Conservation (phyloP, 805 yeast genomes). For the Metschnikowia kunwiensis region DNA sequence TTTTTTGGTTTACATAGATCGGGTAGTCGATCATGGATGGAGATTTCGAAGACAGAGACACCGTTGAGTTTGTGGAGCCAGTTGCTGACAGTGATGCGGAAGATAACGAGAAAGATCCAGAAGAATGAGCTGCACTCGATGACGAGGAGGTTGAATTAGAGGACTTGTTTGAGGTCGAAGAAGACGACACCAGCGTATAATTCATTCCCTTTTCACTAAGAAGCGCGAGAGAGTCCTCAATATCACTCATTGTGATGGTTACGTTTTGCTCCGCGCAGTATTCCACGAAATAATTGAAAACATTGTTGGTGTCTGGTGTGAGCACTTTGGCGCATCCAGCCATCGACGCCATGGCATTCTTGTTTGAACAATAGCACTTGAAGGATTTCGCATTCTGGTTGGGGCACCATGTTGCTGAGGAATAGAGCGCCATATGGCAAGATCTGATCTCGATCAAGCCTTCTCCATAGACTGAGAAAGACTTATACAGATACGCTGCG, state of each 20-base stretch:
- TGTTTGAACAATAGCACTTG: conserved; percentile 6
- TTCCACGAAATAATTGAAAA: neutral
- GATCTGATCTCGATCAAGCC: conserved; percentile 3
- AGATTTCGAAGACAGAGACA: neutral
- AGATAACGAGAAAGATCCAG: neutral
- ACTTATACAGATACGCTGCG: conserved; percentile 3
- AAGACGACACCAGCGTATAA: conserved; percentile 4
- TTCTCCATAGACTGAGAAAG: conserved; percentile 3
- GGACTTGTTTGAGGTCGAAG: conserved; percentile 1
- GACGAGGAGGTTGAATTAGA: neutral
- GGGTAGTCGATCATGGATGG: conserved; percentile 12
- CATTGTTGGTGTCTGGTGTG: neutral
- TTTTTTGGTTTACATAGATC: conserved; percentile 7
- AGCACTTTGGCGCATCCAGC: conserved; percentile 4
- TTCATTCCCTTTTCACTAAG: conserved; percentile 5
- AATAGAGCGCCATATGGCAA: conserved; percentile 4
- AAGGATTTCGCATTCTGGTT: conserved; percentile 1
- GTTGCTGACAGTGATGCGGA: neutral
- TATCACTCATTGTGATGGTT: neutral
- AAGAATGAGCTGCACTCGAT: neutral
- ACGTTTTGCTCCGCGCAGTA: conserved; percentile 2
- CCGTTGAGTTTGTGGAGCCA: neutral
- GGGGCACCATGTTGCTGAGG: conserved; percentile 5
- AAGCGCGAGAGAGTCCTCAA: conserved; percentile 1
- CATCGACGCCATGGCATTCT: conserved; percentile 10